Evolutionary conservation across 2,329 filamentous ascomycete genomes (phyloP).

Genomic region (Pyrenochaeta sp.): DNA sequence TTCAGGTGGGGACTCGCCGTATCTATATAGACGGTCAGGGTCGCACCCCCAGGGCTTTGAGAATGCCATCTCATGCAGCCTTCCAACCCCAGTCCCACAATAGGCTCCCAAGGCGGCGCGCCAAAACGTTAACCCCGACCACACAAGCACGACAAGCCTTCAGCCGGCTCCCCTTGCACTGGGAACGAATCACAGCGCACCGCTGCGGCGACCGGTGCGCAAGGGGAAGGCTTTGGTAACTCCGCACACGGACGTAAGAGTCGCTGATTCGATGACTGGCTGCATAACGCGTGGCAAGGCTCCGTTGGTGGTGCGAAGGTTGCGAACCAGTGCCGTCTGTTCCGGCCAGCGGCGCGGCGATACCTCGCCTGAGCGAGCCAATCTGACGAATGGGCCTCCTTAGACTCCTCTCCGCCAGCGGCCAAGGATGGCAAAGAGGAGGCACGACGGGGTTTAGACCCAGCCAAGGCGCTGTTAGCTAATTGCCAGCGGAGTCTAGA

Average conservation of each 20-base stretch:
- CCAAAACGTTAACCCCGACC: conserved; percentile 31
- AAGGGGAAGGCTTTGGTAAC: no score
- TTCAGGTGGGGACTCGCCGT: conserved; percentile 3
- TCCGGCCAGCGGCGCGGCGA: conserved; percentile 23
- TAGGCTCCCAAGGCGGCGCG: conserved; percentile 15
- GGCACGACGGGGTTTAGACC: conserved; percentile 9
- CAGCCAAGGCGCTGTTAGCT: conserved; percentile 7
- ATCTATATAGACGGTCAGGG: conserved; percentile 11
- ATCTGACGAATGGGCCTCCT: conserved; percentile 18
- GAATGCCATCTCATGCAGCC: conserved; percentile 5
- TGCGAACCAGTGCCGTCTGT: conserved; percentile 26
- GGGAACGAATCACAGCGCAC: conserved; percentile 7
- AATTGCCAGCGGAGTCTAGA: conserved; percentile 30
- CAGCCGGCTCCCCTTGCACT: conserved; percentile 2
- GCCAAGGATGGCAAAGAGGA: conserved; percentile 23
- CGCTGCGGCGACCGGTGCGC: not conserved
- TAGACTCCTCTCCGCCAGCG: conserved; percentile 25
- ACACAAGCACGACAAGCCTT: conserved; percentile 13
- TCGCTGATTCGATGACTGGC: conserved; percentile 26
- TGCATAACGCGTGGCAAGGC: conserved; percentile 32
- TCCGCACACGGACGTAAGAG: conserved; percentile 12
- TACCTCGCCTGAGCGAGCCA: conserved; percentile 23
- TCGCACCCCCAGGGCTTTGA: conserved; percentile 3
- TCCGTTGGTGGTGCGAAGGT: no score
- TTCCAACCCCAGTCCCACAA: conserved; percentile 27